Percentiles rank a stretch among this genome's conserved stretches.
These are phyloP conservation scores for Rosa rugosa DNA, from an alignment of 306 rosid species.

Conservation along the genomic window DNA sequence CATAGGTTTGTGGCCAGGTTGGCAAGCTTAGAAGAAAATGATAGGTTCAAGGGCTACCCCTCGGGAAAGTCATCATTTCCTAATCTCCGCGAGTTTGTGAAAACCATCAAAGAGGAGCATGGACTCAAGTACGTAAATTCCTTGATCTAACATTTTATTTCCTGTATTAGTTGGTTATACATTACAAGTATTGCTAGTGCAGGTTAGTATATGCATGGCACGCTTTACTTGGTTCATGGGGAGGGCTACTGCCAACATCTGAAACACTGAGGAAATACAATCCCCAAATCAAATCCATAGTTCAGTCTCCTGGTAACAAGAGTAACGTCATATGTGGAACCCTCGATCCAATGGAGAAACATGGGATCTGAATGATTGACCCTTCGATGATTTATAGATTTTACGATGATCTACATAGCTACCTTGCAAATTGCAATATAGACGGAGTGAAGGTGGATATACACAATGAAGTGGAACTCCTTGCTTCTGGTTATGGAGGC, in stretches of 20 bases:
- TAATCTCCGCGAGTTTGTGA: conserved; percentile 48
- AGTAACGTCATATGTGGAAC: conserved; percentile 52
- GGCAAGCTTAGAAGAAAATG: conserved; percentile 58
- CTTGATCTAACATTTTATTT: background rate
- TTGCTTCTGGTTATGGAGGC: conserved; percentile 68
- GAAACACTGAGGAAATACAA: conserved; percentile 54
- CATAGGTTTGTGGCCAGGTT: conserved; percentile 62
- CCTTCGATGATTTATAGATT: conserved; percentile 50
- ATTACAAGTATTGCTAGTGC: conserved; percentile 13
- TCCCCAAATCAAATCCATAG: conserved; percentile 50
- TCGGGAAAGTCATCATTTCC: conserved; percentile 27
- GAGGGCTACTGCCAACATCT: conserved; percentile 65
- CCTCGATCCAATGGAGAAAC: conserved; percentile 62
- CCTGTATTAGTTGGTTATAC: conserved; percentile 5
- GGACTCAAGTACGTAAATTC: conserved; percentile 49
- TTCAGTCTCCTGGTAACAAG: conserved; percentile 54
- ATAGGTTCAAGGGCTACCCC: conserved; percentile 48
- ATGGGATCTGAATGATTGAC: conserved; percentile 62
- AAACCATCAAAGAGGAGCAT: conserved; percentile 48
- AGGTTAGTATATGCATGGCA: conserved; percentile 76
- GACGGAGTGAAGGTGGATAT: conserved; percentile 81
- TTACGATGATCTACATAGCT: conserved; percentile 62
- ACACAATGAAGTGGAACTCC: conserved; percentile 64
- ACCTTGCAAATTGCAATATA: conserved; percentile 58
- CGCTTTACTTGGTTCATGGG: conserved; percentile 81